Conservation (phyloP, 169 alveolate species). For the Cryptosporidium sp. region DNA sequence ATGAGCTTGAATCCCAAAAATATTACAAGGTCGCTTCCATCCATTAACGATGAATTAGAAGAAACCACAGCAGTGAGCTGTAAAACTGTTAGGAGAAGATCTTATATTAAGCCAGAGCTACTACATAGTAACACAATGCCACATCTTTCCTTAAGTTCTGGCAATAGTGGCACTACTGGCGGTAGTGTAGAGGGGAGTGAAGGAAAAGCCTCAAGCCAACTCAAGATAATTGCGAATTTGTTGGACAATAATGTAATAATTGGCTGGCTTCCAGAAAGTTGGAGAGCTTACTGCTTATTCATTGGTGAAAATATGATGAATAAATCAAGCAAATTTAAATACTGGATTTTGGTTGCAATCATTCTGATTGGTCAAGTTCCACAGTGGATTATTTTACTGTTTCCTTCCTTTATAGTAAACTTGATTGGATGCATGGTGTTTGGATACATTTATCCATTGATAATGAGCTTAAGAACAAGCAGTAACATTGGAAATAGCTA, state of each 20-base stretch:
- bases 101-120: not conserved
- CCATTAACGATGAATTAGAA: not conserved
- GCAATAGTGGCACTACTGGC: not conserved
- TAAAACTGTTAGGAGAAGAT: not conserved
- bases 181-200: not conserved
- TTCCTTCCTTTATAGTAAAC: constrained; percentile 63
- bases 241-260: constrained; percentile 30
- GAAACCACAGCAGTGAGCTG: not conserved
- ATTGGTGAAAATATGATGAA: constrained; percentile 16
- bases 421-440: constrained; percentile 49
- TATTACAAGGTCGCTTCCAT: constrained; percentile 22
- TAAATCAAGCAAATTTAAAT: constrained; percentile 23
- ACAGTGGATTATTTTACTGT: constrained; percentile 60
- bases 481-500: constrained; percentile 6
- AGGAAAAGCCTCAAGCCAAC: not conserved
- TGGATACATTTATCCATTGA: constrained; percentile 54
- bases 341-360: constrained; percentile 24
- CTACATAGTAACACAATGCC: constrained; percentile 70
- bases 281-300: constrained; percentile 12
- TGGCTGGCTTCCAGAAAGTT: constrained; percentile 54
- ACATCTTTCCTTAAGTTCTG: not conserved
- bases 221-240: constrained; percentile 5
- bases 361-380: constrained; percentile 54
- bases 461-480: constrained; percentile 41
- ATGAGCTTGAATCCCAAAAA: constrained; percentile 5